Evolutionary conservation across 2,329 filamentous ascomycete genomes (phyloP).

Genomic region (Scortechinia acanthostroma): DNA sequence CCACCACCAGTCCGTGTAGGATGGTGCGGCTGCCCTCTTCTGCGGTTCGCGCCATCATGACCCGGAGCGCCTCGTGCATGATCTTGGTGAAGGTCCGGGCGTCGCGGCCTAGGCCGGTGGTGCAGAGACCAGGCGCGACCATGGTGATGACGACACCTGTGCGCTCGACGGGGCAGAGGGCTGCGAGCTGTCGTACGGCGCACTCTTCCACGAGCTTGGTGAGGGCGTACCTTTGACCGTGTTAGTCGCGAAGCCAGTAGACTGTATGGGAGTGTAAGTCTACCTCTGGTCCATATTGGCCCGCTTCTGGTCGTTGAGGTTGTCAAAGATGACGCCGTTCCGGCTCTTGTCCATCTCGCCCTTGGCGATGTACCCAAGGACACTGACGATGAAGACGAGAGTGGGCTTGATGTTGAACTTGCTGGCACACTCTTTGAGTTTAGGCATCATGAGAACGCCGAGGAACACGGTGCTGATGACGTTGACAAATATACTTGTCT

Average conservation of each 20-base stretch:
- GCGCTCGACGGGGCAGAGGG: not conserved
- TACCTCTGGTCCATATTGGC: too few relatives aligned
- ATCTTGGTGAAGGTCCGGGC: not conserved
- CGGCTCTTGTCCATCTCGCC: too few relatives aligned
- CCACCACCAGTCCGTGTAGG: not conserved
- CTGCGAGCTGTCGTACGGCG: not conserved
- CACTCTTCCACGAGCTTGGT: not conserved
- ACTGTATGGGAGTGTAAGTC: not conserved
- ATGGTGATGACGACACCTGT: not conserved
- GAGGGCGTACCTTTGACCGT: not conserved
- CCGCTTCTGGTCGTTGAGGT: too few relatives aligned
- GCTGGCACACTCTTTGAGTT: not conserved
- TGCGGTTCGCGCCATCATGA: not conserved
- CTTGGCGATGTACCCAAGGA: constrained; percentile 5
- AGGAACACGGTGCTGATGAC: constrained; percentile 28
- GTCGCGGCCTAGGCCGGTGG: not conserved
- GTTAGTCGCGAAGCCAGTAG: not conserved
- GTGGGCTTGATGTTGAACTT: constrained; percentile 3
- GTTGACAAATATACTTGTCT: constrained; percentile 34
- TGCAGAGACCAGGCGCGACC: not conserved
- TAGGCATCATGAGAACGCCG: constrained; percentile 2
- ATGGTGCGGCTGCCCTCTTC: not conserved
- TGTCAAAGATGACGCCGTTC: too few relatives aligned
- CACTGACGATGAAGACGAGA: constrained; percentile 6
- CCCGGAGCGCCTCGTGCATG: not conserved